A percentile compares a stretch with the other conserved stretches of the same genome.
Conservation (phyloP, 1,284 basidiomycete genomes). For the Athelia sp. region DNA sequence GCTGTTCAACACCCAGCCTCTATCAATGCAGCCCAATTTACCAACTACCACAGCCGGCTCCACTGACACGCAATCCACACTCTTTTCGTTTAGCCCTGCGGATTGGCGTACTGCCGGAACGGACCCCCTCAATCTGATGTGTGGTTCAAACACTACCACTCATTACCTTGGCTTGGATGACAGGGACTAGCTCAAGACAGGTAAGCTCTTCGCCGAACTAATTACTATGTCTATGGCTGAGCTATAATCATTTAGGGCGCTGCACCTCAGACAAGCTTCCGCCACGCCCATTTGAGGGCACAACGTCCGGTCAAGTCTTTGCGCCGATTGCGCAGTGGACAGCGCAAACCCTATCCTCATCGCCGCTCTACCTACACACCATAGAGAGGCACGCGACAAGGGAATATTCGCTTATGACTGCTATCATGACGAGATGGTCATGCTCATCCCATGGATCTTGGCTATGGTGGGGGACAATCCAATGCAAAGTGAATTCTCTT, state of each 20-base stretch:
- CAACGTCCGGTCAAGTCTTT: not conserved
- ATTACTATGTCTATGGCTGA: not conserved
- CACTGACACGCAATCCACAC: not conserved
- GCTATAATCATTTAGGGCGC: not conserved
- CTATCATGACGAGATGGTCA: conserved; percentile 7
- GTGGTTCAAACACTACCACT: too few relatives aligned
- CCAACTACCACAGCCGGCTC: too few relatives aligned
- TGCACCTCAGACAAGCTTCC: not conserved
- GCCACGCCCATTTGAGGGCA: not conserved
- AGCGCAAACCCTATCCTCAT: not conserved
- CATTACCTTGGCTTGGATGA: too few relatives aligned
- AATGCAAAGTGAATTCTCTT: conserved; percentile 20
- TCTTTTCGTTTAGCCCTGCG: not conserved
- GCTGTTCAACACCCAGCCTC: too few relatives aligned
- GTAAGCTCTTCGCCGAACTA: too few relatives aligned
- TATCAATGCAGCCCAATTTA: too few relatives aligned
- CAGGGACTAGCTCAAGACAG: too few relatives aligned
- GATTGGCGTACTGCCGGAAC: not conserved
- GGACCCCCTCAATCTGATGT: not conserved
- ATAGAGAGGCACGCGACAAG: conserved; percentile 10
- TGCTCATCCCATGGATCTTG: conserved; percentile 12
- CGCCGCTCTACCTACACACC: not conserved
- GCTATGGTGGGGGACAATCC: conserved; percentile 19
- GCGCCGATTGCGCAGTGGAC: too few relatives aligned
- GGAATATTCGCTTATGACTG: conserved; percentile 17